Evolutionary conservation across 176 grass and related monocot species (phyloP).

Genomic region (Avena sativa): DNA sequence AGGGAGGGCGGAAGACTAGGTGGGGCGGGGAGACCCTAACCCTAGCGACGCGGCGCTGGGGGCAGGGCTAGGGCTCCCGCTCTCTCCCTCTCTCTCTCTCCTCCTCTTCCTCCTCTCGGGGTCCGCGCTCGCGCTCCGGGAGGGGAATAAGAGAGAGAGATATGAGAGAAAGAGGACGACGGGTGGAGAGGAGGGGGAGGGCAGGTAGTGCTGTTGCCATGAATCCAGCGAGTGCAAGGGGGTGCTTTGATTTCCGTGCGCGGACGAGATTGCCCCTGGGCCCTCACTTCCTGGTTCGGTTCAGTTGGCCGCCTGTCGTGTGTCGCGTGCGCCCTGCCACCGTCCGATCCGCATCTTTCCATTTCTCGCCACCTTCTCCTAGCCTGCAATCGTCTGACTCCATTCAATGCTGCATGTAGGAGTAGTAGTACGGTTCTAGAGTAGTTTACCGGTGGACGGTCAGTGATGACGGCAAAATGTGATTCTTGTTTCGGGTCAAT

Average conservation of each 20-base stretch:
- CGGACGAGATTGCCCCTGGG: constrained; percentile 67
- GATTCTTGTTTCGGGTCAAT: not conserved
- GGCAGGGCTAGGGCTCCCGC: constrained; percentile 63
- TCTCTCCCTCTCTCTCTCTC: constrained; percentile 2
- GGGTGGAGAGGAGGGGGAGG: constrained; percentile 26
- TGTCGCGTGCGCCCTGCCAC: constrained; percentile 31
- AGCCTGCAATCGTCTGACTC: not conserved
- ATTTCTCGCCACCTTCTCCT: not conserved
- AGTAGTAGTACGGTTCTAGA: not conserved
- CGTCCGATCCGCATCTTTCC: constrained; percentile 42
- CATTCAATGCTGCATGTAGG: not conserved
- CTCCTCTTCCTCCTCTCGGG: constrained; percentile 43
- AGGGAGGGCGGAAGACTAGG: constrained; percentile 9
- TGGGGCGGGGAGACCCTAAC: constrained; percentile 62
- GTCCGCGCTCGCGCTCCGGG: constrained; percentile 45
- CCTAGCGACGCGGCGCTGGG: constrained; percentile 43
- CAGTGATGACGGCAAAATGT: not conserved
- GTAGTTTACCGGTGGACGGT: constrained; percentile 13
- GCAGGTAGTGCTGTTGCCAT: constrained; percentile 51
- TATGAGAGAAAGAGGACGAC: not conserved
- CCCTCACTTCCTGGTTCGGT: not conserved
- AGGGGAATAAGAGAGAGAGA: constrained; percentile 36
- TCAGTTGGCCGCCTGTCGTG: constrained; percentile 30
- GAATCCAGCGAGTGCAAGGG: constrained; percentile 38
- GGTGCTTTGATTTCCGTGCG: constrained; percentile 35